Evolutionary conservation across 768 basidiomycete genomes (phyloP), one percentile per base, ranked within the genome.

Genomic region (Serendipita sp.): DNA sequence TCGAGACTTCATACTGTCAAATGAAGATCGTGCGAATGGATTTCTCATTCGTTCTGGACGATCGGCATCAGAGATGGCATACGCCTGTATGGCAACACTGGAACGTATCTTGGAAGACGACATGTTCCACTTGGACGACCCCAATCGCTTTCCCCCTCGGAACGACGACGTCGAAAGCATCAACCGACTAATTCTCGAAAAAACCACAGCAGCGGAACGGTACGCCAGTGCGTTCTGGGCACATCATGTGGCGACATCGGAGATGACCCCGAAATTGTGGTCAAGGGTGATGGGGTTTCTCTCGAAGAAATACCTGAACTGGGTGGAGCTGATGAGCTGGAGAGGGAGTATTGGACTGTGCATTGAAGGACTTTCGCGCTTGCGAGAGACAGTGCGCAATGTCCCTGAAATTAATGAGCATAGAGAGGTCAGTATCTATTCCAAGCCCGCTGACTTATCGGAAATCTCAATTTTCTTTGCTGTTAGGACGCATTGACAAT

Each of bases 321-420:
- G 53, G 53, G 53, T 58, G 22, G 53, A 58, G 53, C 53, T 58
- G 11, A 58, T 58, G 53, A 58, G 53, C 53, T 58, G 53, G 53
- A 24, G 53, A 9, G 53, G 33, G 20, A 33, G 30, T 24, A n/a
- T 58, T n/a, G 30, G 30, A 24, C 11, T n/a, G 24, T 24, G 53
- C 30, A n/a, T 58, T 58, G 24, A 33, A 58, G 33, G 24, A 9
- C 30, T 58, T 4, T 58, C 53, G 11, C 26, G 31, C 17, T 31
- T 58, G 9, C 24, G 53, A 9, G 9, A n/a, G n/a, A 9, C n/a
- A 48, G 45, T n/a, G 9, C 5, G 7, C 26, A 9, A 48, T 48
- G 9, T 9, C 5, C 7, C 9, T 1, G 26, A 9, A 48, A 20
- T 7, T n/a, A 20, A 2, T 48, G n/a, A 48, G 9, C 5, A 48